A percentile compares a stretch with the other conserved stretches of the same genome.
These are phyloP conservation scores for Rhododendron vialii DNA, from an alignment of 148 eudicot genomes.

Conservation along the genomic window DNA sequence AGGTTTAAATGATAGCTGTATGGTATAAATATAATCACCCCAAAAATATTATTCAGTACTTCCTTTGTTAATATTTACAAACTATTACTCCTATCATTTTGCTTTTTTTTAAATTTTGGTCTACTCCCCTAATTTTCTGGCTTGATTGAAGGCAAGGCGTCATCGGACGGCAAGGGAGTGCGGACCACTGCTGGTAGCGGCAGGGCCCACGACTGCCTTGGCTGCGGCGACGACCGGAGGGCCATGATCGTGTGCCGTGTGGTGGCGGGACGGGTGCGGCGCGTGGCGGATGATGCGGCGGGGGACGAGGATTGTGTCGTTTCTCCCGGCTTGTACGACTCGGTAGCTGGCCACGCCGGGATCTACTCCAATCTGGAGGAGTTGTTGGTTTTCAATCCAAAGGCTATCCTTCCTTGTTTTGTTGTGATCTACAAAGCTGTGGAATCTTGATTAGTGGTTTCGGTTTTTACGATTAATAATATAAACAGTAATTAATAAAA, in stretches of 20 bases:
- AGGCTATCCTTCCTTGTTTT: slow-evolving; percentile 92
- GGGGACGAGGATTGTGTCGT: slow-evolving; percentile 29
- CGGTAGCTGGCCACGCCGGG: slow-evolving; percentile 62
- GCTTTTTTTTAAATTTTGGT: not conserved
- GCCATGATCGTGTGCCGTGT: slow-evolving; percentile 95
- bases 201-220: slow-evolving; percentile 70
- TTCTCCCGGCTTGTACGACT: slow-evolving; percentile 44
- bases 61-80: too few relatives aligned
- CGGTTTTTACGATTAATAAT: not conserved
- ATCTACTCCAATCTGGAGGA: slow-evolving; percentile 78
- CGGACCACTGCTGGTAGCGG: slow-evolving; percentile 91
- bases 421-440: slow-evolving; percentile 80
- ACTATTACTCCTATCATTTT: too few relatives aligned
- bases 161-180: slow-evolving; percentile 38
- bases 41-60: too few relatives aligned
- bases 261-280: slow-evolving; percentile 81
- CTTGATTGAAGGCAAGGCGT: slow-evolving; percentile 11
- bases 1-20: not conserved
- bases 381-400: slow-evolving; percentile 56
- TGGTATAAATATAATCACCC: too few relatives aligned
- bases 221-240: slow-evolving; percentile 36
- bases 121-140: not conserved
- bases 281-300: slow-evolving; percentile 34
- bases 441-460: slow-evolving; percentile 12
- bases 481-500: too few relatives aligned